Conservation (phyloP, 2,329 filamentous ascomycete species). For the Clarireedia homoeocarpa region DNA sequence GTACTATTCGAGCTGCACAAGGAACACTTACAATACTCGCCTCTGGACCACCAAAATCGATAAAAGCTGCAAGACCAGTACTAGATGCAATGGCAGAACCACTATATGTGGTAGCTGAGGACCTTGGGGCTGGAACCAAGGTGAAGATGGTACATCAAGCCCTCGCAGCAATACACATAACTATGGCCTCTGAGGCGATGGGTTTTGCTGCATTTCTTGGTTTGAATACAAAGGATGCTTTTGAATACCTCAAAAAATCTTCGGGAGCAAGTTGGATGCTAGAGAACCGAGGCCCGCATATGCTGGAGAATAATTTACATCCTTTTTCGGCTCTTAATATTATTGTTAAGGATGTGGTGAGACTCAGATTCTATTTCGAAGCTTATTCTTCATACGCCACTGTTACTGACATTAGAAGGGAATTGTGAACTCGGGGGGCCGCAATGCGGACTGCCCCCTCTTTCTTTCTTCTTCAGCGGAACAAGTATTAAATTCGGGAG, state of each 20-base stretch:
- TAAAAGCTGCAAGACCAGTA: conserved; percentile 16
- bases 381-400: not conserved
- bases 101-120: conserved; percentile 53
- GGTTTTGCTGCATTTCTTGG: conserved; percentile 50
- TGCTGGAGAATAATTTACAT: conserved; percentile 43
- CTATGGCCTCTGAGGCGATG: conserved; percentile 51
- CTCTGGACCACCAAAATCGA: conserved; percentile 40
- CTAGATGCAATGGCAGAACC: conserved; percentile 37
- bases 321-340: conserved; percentile 31
- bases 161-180: conserved; percentile 54
- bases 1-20: conserved; percentile 57
- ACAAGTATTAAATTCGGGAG: conserved; percentile 23
- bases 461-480: conserved; percentile 31
- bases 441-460: conserved; percentile 29
- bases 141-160: conserved; percentile 43
- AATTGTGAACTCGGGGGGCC: conserved; percentile 28
- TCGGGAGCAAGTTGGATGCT: conserved; percentile 43
- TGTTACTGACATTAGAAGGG: conserved; percentile 10
- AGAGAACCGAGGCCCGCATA: conserved; percentile 45
- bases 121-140: conserved; percentile 51
- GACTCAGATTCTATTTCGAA: not conserved
- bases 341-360: conserved; percentile 31
- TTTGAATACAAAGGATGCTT: conserved; percentile 37
- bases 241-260: conserved; percentile 30
- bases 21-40: conserved; percentile 73